A percentile compares a stretch with the other conserved stretches of the same genome.
These are phyloP conservation scores for Fabrea salina DNA, from an alignment of 169 alveolate genomes.

Conservation along the genomic window DNA sequence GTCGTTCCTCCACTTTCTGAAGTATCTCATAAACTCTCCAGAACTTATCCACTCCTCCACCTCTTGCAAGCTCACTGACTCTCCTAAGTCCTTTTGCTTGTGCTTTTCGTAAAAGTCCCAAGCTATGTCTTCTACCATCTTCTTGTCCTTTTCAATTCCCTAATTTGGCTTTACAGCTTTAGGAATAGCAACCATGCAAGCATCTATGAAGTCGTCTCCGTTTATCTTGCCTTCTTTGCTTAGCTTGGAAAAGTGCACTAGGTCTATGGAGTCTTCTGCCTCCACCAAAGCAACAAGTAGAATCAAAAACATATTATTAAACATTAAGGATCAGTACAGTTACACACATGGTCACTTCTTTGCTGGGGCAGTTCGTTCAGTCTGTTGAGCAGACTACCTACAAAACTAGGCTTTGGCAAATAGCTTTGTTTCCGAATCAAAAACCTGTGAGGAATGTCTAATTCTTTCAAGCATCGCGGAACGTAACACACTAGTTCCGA, in stretches of 20 bases:
- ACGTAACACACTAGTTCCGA: constrained; percentile 6
- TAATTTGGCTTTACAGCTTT: background rate
- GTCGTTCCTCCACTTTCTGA: background rate
- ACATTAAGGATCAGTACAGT: too few species aligned
- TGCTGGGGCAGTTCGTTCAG: too few species aligned
- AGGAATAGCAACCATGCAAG: background rate
- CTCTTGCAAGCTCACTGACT: background rate
- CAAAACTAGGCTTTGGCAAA: too few species aligned
- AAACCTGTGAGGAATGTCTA: constrained; percentile 19
- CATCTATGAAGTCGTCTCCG: background rate
- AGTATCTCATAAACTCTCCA: background rate
- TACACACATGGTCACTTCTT: too few species aligned
- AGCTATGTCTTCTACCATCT: background rate
- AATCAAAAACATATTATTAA: too few species aligned
- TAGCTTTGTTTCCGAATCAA: too few species aligned
- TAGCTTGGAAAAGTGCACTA: too few species aligned
- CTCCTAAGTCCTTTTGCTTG: too few species aligned
- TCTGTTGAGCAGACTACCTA: too few species aligned
- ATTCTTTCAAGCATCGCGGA: background rate
- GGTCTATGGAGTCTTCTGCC: too few species aligned
- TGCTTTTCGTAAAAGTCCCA: background rate
- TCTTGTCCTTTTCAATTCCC: constrained; percentile 1
- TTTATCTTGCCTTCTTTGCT: background rate
- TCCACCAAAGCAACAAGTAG: too few species aligned
- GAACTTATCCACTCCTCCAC: background rate